These are phyloP conservation scores for Pseudonitzschia pungens DNA, from an alignment of 108 stramenopile species.

Conservation along the genomic window DNA sequence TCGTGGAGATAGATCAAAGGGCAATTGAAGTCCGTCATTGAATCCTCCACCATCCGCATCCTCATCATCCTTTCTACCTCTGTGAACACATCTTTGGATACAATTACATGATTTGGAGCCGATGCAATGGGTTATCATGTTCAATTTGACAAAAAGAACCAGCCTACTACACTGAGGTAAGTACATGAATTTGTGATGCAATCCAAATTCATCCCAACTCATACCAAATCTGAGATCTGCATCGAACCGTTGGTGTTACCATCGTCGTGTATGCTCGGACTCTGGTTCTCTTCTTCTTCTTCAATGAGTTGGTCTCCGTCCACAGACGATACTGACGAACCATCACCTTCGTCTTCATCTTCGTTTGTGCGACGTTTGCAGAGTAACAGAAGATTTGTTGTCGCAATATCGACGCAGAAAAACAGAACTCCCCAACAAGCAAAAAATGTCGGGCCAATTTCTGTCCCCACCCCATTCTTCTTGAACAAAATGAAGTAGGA, in stretches of 20 bases:
- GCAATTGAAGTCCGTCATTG: too few relatives aligned
- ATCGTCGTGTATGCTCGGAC: neutral
- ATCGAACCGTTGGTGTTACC: neutral
- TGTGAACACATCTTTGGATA: too few relatives aligned
- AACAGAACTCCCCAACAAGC: neutral
- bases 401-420: conserved; percentile 8
- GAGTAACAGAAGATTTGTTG: conserved; percentile 1
- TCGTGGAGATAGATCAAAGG: too few relatives aligned
- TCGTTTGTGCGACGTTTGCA: neutral
- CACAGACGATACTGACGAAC: neutral
- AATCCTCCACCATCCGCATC: too few relatives aligned
- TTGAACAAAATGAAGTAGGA: neutral
- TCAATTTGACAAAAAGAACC: too few relatives aligned
- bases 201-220: too few relatives aligned
- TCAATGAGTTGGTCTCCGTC: neutral
- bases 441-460: conserved; percentile 4
- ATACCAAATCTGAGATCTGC: too few relatives aligned
- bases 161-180: too few relatives aligned
- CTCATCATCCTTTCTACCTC: too few relatives aligned
- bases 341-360: neutral
- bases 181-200: too few relatives aligned
- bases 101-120: too few relatives aligned
- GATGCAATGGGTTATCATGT: too few relatives aligned
- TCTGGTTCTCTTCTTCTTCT: neutral
- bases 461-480: neutral